Base-by-base conservation (phyloP, 768 basidiomycete genomes). In the Tricholoma saponaceum region DNA sequence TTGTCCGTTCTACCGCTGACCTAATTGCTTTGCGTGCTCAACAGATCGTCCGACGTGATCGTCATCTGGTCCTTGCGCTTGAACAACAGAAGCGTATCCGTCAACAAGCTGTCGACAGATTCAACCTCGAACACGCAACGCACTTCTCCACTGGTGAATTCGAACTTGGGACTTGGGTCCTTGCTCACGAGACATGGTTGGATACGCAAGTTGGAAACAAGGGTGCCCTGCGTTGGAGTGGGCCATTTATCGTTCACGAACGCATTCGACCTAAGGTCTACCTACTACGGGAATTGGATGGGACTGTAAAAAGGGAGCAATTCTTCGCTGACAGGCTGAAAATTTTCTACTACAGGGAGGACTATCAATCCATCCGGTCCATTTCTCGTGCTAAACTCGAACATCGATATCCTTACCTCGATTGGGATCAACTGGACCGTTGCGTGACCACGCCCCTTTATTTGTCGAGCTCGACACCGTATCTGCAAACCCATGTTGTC, bases 191-290 rank as follows among this genome's bases (percentile, higher is more conserved):
- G 60, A 69, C 72, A 0, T 63, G 65, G 59, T 46, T 72, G 0
- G 70, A 72, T 51, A 44, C 58, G 0, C 70, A 69, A 54, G 64
- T 67, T 7, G 70, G 71, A 0, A 66, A 69, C 50, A 71, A 73
- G 57, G 65, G 65, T 0, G 46, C 56, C 22, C 64, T 65, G 41
- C 46, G 63, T 0, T 73, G 70, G 68, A 61, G 67, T 0, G 71
- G 73, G 0, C 72, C 72, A 0, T 66, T 39, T 16, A 66, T 72
- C 8, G 63, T 72, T 18, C 65, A 69, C 52, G 53, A 58, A 23
- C 58, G 57, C 35, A 54, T 55, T 6, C 2, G 23, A 25, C 3
- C 2, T 14, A 12, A 13, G 5, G 25, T 58, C 1, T 67, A 64
- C 25, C 44, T 41, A 1, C 50, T 66, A 2, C 54, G 58, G 0